These are phyloP conservation scores for Backusella mclennaniae DNA, from an alignment of 192 early-diverging fungal genomes.

Conservation along the genomic window DNA sequence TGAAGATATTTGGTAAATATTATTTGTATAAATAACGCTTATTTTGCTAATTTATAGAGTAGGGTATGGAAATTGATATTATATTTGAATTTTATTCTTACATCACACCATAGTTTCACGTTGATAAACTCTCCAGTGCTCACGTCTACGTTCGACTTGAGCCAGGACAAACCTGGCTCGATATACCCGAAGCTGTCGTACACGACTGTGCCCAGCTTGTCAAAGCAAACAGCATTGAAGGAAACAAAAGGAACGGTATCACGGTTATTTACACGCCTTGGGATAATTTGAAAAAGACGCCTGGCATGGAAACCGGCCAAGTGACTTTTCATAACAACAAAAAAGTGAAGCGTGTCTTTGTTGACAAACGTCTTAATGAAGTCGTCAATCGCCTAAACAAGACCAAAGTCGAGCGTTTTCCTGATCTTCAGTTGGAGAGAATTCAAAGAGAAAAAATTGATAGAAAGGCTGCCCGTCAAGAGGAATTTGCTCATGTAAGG, in stretches of 20 bases:
- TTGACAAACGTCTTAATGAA: slow-evolving; percentile 73
- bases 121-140: slow-evolving; percentile 95
- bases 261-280: slow-evolving; percentile 93
- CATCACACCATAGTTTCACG: slow-evolving; percentile 74
- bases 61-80: neutral
- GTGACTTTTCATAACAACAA: slow-evolving; percentile 85
- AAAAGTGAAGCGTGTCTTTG: slow-evolving; percentile 77
- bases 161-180: slow-evolving; percentile 72
- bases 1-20: slow-evolving; percentile 81
- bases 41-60: neutral
- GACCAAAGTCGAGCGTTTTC: slow-evolving; percentile 73
- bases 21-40: neutral
- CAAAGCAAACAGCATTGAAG: slow-evolving; percentile 97
- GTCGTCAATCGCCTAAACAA: slow-evolving; percentile 95
- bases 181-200: slow-evolving; percentile 70
- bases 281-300: slow-evolving; percentile 88
- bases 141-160: slow-evolving; percentile 93
- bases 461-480: slow-evolving; percentile 29
- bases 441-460: slow-evolving; percentile 51
- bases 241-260: slow-evolving; percentile 92
- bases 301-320: slow-evolving; percentile 94
- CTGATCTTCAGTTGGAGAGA: slow-evolving; percentile 80
- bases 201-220: slow-evolving; percentile 90
- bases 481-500: slow-evolving; percentile 35
- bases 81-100: too few species aligned